Base-by-base conservation (phyloP, 805 yeast genomes). In the Helenozyma baotianmanensis region DNA sequence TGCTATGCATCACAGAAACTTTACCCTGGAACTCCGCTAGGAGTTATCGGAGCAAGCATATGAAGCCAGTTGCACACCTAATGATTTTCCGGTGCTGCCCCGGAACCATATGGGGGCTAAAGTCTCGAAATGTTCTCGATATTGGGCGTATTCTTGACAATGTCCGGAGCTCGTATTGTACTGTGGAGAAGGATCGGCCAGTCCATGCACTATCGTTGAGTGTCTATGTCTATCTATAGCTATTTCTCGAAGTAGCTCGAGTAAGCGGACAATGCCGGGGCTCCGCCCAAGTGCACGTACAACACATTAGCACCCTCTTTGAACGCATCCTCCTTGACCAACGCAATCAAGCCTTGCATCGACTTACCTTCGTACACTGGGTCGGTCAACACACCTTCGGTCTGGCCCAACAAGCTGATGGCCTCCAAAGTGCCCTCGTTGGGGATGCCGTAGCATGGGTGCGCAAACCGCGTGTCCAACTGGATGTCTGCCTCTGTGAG, bases 261-360 rank as follows among this genome's bases (percentile, higher is more conserved):
- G 30, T 31, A 31, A 5, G 35, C 35, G 15, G 35, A 31, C 26
- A 31, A 31, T 9, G 25, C 35, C 1, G 35, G 35, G 6, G 35
- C 35, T 3, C 35, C 35, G 4, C 35, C 35, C 35, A 31, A 31
- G 21, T 31, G 35, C 4, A 31, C 35, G 19, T 31, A 31, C 30
- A 31, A 31, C 11, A 31, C 35, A 9, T 31, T 31, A 4, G 35
- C 14, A 2, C 35, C 35, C 10, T 31, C 35, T 4, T 10, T 16
- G n/a, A 31, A 15, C 3, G 35, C 25, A 7, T 30, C 35, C 24
- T 31, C 35, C n/a, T 30, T 17, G 2, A 31, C 24, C 30, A 31
- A 25, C 14, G 17, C 24, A 9, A 31, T 26, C 26, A 31, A 31
- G 3, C 35, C 35, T 16, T 31, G 35, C 35, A 31, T 31, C 3